Base-by-base conservation (phyloP, 768 basidiomycete species). In the Tricholoma terreum region DNA sequence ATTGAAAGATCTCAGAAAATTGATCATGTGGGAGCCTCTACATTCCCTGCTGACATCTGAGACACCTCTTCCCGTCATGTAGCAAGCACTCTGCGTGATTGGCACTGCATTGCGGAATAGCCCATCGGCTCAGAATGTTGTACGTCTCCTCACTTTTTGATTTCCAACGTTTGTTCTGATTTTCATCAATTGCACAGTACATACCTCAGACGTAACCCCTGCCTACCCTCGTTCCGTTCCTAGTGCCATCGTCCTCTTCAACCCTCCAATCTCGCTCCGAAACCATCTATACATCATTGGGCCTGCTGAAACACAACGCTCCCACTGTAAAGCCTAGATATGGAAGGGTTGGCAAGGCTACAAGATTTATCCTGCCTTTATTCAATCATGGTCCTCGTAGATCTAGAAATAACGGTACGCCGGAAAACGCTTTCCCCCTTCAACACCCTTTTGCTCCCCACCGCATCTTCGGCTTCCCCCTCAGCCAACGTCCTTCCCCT, bases 41-140 rank as follows among this genome's bases (percentile, higher is more conserved):
- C 84, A 92, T 40, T 66, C 69, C 6, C 76, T 94, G n/a, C 67
- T 92, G 35, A 78, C 75, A 7, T 76, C 81, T 4, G 70, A 82
- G 6, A 67, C 74, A 2, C 79, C 87, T 0, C 79, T 83, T n/a
- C 75, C 75, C 24, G 78, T 94, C 22, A 85, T 82, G 63, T 73
- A 79, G 58, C 85, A 90, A 58, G 82, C 84, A 0, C 72, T 94
- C 9, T 96, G 94, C 94, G 85, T 94, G 0, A 80, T 91, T 22
- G 94, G 94, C 6, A 96, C 94, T 0, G 92, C 94, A 0, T 66
- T 94, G 5, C 92, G 94, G 69, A 95, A 96, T 64, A 96, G 95
- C 60, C 91, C 92, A 0, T 75, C 84, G 8, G 91, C 94, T 0
- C 94, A 95, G 61, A 76, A 81, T 54, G 82, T 84, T 3, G 90